phyloP scores from a whole-genome alignment of 495 filamentous ascomycete species.

The Tuber indicum region DNA sequence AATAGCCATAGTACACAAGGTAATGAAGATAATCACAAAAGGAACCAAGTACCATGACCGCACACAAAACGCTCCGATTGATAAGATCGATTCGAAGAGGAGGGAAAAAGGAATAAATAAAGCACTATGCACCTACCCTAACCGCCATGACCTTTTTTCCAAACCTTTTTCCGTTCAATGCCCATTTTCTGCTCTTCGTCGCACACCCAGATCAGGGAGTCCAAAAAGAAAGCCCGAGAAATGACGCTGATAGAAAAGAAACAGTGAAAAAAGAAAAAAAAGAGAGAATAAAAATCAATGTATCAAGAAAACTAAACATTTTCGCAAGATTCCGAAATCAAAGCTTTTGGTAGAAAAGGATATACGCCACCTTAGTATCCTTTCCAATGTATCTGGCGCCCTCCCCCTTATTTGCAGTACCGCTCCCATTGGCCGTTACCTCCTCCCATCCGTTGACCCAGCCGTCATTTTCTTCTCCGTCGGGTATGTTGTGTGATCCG shows the following conservation, averaged over 20 bases:
- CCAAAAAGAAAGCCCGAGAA: conserved; percentile 1
- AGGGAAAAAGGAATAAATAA: neutral
- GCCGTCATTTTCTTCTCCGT: conserved; percentile 59
- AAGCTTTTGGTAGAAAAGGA: conserved; percentile 88
- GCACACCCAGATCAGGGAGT: neutral
- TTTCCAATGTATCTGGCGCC: conserved; percentile 66
- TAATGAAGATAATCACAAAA: conserved; percentile 1
- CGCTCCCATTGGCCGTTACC: conserved; percentile 53
- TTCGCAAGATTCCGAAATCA: conserved; percentile 30
- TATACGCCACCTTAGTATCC: conserved; percentile 94
- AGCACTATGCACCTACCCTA: conserved; percentile 5
- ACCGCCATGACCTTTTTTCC: conserved; percentile 2
- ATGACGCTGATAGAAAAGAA: neutral
- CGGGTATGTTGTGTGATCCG: conserved; percentile 46
- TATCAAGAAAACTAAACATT: conserved; percentile 9
- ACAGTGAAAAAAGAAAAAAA: conserved; percentile 7
- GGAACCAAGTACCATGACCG: neutral
- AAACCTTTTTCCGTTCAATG: neutral
- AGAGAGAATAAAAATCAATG: conserved; percentile 8
- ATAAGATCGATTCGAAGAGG: neutral
- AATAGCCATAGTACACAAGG: conserved; percentile 3
- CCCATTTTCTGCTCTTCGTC: neutral
- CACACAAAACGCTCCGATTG: neutral
- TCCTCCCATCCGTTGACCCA: conserved; percentile 78
- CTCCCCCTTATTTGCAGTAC: conserved; percentile 55